phyloP scores from a whole-genome alignment of 225 moss, liverwort and hornwort species.

The Bryoerythrophyllum caledonicum region DNA sequence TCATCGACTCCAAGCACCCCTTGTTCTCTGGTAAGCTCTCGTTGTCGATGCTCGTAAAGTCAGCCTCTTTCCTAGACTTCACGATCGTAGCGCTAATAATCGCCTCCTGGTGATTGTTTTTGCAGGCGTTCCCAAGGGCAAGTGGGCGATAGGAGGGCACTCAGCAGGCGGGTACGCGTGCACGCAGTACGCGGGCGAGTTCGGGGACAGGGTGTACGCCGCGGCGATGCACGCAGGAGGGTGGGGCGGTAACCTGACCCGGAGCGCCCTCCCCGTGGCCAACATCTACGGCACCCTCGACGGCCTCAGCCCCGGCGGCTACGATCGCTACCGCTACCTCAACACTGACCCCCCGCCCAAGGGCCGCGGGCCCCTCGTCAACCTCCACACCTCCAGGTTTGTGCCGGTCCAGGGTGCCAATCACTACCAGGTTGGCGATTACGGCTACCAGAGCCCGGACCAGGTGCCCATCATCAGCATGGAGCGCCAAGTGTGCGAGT shows the following conservation, averaged over 20 bases:
- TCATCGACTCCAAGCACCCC: slow-evolving; percentile 50
- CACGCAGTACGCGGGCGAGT: slow-evolving; percentile 21
- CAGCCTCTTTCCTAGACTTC: too few relatives aligned
- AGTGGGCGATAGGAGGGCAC: slow-evolving; percentile 68
- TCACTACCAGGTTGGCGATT: slow-evolving; percentile 59
- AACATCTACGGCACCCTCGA: slow-evolving; percentile 50
- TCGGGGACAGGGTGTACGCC: slow-evolving; percentile 35
- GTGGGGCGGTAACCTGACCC: slow-evolving; percentile 26
- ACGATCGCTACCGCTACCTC: slow-evolving; percentile 27
- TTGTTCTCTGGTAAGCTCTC: slow-evolving; percentile 53
- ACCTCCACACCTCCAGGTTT: slow-evolving; percentile 34
- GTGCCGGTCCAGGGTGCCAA: slow-evolving; percentile 41
- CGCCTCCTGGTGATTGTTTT: too few relatives aligned
- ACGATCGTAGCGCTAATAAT: too few relatives aligned
- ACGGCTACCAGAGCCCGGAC: slow-evolving; percentile 49
- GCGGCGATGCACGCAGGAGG: slow-evolving; percentile 36
- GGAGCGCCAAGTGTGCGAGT: slow-evolving; percentile 43
- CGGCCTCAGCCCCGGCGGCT: not conserved
- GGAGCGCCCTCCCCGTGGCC: slow-evolving; percentile 24
- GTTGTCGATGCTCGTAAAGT: too few relatives aligned
- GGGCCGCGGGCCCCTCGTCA: slow-evolving; percentile 32
- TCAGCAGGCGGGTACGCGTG: slow-evolving; percentile 36
- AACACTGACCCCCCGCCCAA: slow-evolving; percentile 34
- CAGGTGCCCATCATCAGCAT: slow-evolving; percentile 50
- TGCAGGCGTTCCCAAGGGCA: slow-evolving; percentile 46